phyloP scores from a whole-genome alignment of 306 rosid species.

The Glycyrrhiza uralensis region DNA sequence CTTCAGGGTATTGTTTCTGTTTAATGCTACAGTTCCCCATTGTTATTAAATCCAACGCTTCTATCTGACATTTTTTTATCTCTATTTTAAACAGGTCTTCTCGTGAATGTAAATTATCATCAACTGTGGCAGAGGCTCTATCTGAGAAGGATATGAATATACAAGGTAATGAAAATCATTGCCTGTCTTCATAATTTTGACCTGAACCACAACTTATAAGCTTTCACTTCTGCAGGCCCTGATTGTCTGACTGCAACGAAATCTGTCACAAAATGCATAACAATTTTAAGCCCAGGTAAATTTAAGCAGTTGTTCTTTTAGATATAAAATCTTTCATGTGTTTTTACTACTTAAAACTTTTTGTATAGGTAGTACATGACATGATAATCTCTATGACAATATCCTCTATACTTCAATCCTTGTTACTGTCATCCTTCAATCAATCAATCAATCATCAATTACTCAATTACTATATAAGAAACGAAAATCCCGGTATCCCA shows the following conservation, averaged over 20 bases:
- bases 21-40: background rate
- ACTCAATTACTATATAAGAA: too few species aligned
- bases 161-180: constrained; percentile 38
- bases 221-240: constrained; percentile 39
- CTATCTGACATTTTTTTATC: constrained; percentile 5
- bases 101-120: constrained; percentile 44
- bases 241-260: constrained; percentile 50
- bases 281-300: constrained; percentile 72
- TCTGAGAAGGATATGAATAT: constrained; percentile 44
- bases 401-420: background rate
- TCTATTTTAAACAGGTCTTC: constrained; percentile 38
- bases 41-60: background rate
- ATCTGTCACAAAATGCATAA: constrained; percentile 59
- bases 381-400: background rate
- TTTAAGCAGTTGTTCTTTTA: background rate
- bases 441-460: too few species aligned
- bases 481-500: too few species aligned
- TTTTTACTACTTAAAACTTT: background rate
- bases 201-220: background rate
- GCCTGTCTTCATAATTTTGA: background rate
- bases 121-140: constrained; percentile 52
- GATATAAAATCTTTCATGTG: background rate
- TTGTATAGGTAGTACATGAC: background rate
- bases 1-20: constrained; percentile 52
- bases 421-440: background rate